Conservation (phyloP, 2,329 filamentous ascomycete species). For the Venturia aucupariae region DNA sequence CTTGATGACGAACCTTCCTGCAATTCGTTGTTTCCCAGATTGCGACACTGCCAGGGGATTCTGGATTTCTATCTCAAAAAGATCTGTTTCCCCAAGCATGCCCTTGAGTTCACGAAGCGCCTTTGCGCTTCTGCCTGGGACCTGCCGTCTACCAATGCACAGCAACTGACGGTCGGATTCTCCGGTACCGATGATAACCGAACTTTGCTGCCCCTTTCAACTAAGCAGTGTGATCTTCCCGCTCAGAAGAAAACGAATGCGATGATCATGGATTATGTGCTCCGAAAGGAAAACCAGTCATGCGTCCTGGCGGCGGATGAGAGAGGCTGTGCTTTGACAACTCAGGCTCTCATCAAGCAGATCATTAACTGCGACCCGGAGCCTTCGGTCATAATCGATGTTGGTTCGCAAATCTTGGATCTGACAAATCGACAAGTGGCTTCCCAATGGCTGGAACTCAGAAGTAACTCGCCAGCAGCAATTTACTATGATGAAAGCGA, state of each 20-base stretch:
- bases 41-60: constrained; percentile 43
- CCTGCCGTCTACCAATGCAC: constrained; percentile 37
- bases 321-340: constrained; percentile 22
- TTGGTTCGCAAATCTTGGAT: constrained; percentile 62
- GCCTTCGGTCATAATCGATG: constrained; percentile 57
- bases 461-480: constrained; percentile 30
- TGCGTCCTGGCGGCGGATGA: constrained; percentile 20
- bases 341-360: constrained; percentile 36
- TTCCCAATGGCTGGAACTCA: constrained; percentile 40
- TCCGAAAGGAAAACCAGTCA: constrained; percentile 43
- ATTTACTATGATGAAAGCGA: constrained; percentile 52
- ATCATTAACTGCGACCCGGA: constrained; percentile 32
- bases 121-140: constrained; percentile 62
- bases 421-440: constrained; percentile 49
- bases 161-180: constrained; percentile 52
- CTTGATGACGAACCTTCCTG: constrained; percentile 46
- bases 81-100: constrained; percentile 52
- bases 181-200: constrained; percentile 60
- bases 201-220: constrained; percentile 46
- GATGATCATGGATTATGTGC: constrained; percentile 50
- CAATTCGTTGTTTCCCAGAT: constrained; percentile 40
- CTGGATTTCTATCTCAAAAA: constrained; percentile 56
- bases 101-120: constrained; percentile 55
- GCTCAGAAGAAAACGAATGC: constrained; percentile 58
- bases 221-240: constrained; percentile 47